Base-by-base conservation (phyloP, 441 rosid species). In the Populus tomentosa region DNA sequence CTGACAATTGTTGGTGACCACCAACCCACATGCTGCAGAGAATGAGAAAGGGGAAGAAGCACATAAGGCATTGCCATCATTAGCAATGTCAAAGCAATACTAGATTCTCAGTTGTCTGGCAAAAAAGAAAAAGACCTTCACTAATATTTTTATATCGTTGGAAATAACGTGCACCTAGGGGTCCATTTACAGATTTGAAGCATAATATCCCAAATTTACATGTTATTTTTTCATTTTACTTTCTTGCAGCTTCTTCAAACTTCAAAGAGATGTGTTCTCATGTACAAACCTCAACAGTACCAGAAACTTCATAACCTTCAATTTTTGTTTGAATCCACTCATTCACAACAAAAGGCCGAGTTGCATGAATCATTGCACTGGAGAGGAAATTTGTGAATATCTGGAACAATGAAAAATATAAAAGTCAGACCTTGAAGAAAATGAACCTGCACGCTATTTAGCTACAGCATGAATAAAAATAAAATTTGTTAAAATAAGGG, bases 331-430 rank as follows among this genome's bases (percentile, higher is more conserved):
- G 94, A 78, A 93, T 89, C 97, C 96, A 91, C 82, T 93, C 96
- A 72, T 90, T 91, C 82, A 83, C 75, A 79, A 93, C 81, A 74
- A 93, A 91, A 70, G 96, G 97, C 70, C 91, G 88, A 69, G 94
- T 93, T 68, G 97, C 97, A 78, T 94, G 98, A 81, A 95, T 90
- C 97, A 95, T 93, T 35, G 88, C 91, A 86, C 99, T 93, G 68
- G 98, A 95, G 70, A 95, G 97, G 80, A 95, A 95, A 84, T 95
- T 95, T 72, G 97, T 94, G 82, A 94, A 88, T 79, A 94, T 94
- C 98, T 94, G 86, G 72, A 85, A 79, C 46, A 78, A 66, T 32
- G 66, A 82, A 77, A n/a, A 42, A 35, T 9, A 71, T 10, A 67
- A 56, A 75, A n/a, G 59, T 82, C 62, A 77, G 69, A 24, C 35